Evolutionary conservation across 2,329 filamentous ascomycete species (phyloP).

Genomic region (Hypoxylon sp.): DNA sequence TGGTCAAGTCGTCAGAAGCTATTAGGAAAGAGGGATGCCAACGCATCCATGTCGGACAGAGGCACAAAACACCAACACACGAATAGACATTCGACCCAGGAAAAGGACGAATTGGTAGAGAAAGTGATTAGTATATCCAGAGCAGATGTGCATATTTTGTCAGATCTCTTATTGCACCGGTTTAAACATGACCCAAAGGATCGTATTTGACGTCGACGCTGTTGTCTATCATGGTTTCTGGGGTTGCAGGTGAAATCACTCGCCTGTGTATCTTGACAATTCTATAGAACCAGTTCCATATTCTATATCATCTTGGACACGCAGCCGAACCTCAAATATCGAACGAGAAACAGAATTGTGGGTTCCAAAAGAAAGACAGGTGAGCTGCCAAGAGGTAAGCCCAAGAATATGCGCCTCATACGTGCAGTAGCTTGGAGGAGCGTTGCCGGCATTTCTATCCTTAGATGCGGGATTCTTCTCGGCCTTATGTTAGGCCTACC

Average conservation of each 20-base stretch:
- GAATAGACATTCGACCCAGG: background rate
- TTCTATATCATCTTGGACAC: slow-evolving; percentile 35
- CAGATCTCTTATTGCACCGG: slow-evolving; percentile 30
- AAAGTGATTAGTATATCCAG: slow-evolving; percentile 11
- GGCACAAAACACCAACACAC: slow-evolving; percentile 22
- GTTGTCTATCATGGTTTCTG: slow-evolving; percentile 34
- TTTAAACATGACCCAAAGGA: slow-evolving; percentile 33
- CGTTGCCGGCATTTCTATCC: slow-evolving; percentile 6
- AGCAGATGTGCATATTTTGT: slow-evolving; percentile 31
- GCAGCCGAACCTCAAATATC: slow-evolving; percentile 3
- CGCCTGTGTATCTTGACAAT: background rate
- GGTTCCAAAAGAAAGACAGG: background rate
- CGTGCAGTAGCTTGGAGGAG: slow-evolving; percentile 1
- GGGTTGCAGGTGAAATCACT: slow-evolving; percentile 26
- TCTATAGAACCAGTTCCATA: slow-evolving; percentile 17
- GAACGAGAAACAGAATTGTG: slow-evolving; percentile 1
- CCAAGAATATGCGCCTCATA: background rate
- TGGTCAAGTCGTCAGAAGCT: background rate
- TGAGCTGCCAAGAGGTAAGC: background rate
- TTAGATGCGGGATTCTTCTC: slow-evolving; percentile 7
- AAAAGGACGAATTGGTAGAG: slow-evolving; percentile 13
- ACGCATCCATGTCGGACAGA: slow-evolving; percentile 1
- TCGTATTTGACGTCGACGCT: slow-evolving; percentile 24
- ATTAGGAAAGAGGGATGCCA: background rate
- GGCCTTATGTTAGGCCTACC: background rate